Percentiles rank a stretch among this genome's conserved stretches.
Conservation (phyloP, 768 basidiomycete species). For the Hydnum rufescens region DNA sequence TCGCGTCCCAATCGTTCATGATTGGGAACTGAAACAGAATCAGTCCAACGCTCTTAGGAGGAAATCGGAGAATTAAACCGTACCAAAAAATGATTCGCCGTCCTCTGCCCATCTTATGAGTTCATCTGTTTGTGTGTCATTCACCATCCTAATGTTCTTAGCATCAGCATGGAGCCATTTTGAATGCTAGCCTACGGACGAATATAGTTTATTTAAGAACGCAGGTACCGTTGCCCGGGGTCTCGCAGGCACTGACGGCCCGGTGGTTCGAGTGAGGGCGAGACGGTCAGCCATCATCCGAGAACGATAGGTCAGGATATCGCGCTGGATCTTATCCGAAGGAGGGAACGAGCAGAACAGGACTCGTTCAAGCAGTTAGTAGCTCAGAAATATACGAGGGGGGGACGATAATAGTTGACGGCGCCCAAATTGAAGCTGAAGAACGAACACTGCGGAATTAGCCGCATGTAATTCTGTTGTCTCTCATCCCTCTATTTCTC, state of each 20-base stretch:
- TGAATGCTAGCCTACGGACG: slow-evolving; percentile 27
- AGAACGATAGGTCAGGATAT: neutral
- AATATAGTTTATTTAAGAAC: slow-evolving; percentile 84
- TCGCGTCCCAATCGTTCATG: slow-evolving; percentile 79
- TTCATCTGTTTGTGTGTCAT: slow-evolving; percentile 59
- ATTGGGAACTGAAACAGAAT: slow-evolving; percentile 48
- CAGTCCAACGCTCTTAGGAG: slow-evolving; percentile 7
- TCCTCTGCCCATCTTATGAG: slow-evolving; percentile 83
- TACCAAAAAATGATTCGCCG: slow-evolving; percentile 87
- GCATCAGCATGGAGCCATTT: slow-evolving; percentile 7
- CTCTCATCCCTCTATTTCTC: too few species aligned
- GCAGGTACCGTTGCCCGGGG: slow-evolving; percentile 37
- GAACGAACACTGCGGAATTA: too few species aligned
- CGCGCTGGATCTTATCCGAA: too few species aligned
- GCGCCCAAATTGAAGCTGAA: too few species aligned
- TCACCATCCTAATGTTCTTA: slow-evolving; percentile 60
- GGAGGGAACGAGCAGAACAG: too few species aligned
- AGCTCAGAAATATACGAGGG: too few species aligned
- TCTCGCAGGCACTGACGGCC: slow-evolving; percentile 6
- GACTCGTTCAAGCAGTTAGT: too few species aligned
- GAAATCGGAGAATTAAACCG: slow-evolving; percentile 7
- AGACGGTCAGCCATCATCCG: slow-evolving; percentile 9
- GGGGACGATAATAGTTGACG: too few species aligned
- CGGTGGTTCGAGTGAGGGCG: slow-evolving; percentile 7
- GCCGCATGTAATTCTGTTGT: too few species aligned